phyloP scores from a whole-genome alignment of 139 green algal species.

The Edaphochlamys debaryana region DNA sequence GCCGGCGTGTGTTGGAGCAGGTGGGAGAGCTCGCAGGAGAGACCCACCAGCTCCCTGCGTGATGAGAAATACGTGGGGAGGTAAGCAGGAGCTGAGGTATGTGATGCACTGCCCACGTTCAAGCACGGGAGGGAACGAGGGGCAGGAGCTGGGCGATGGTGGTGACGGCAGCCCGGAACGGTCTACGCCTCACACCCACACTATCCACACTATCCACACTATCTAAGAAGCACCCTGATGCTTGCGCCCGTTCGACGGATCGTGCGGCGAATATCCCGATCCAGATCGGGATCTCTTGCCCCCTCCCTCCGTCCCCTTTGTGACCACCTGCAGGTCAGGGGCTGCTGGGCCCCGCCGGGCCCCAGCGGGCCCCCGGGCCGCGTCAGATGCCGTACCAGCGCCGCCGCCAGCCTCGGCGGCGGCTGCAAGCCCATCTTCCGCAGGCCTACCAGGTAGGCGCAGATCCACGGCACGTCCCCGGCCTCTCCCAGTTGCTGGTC shows the following conservation, averaged over 20 bases:
- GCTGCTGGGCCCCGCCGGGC: background rate
- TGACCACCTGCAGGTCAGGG: background rate
- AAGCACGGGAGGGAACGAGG: background rate
- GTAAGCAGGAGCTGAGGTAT: no score
- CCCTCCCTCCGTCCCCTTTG: no score
- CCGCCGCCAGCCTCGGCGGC: background rate
- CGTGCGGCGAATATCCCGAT: no score
- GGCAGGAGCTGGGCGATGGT: background rate
- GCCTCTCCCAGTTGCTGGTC: no score
- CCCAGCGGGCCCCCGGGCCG: background rate
- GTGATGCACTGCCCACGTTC: no score
- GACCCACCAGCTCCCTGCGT: background rate
- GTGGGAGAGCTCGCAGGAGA: conserved; percentile 15
- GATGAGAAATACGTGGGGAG: no score
- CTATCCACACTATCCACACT: no score
- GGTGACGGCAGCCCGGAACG: no score
- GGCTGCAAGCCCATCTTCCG: background rate
- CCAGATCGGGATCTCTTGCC: no score
- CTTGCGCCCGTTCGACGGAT: no score
- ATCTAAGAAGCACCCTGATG: no score
- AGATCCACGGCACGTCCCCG: background rate
- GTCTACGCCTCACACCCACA: background rate
- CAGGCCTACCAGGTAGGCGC: background rate
- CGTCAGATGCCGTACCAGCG: background rate
- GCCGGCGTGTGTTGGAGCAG: background rate